These are phyloP conservation scores for Vickermania ingenoplastis DNA, from an alignment of 208 protist species.

Conservation along the genomic window DNA sequence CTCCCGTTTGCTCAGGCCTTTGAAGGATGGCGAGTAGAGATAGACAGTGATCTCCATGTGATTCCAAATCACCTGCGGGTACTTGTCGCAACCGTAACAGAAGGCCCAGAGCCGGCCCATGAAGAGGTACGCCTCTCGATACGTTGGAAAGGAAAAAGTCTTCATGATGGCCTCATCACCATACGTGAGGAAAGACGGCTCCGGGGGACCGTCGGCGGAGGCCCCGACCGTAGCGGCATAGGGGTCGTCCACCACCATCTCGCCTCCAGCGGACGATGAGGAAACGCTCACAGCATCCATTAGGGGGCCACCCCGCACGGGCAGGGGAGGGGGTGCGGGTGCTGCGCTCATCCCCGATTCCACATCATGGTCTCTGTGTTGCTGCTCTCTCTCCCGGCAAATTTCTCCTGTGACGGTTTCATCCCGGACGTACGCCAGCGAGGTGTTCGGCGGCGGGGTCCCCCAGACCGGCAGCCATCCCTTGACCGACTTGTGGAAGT, in stretches of 20 bases:
- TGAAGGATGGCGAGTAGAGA: constrained; percentile 74
- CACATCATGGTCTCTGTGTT: neutral
- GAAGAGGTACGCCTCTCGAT: constrained; percentile 65
- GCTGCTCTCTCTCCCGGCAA: neutral
- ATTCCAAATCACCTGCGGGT: constrained; percentile 61
- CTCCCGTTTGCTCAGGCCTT: constrained; percentile 72
- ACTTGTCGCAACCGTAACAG: constrained; percentile 78
- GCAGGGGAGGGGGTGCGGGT: neutral
- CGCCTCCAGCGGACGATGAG: neutral
- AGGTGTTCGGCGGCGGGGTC: neutral
- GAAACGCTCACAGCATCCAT: neutral
- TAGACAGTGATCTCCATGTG: constrained; percentile 51
- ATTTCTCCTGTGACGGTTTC: neutral
- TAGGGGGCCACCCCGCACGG: neutral
- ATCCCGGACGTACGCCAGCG: neutral
- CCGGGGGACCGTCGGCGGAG: constrained; percentile 6
- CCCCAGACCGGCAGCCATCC: constrained; percentile 56
- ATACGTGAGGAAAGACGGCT: constrained; percentile 11
- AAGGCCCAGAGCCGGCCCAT: constrained; percentile 80
- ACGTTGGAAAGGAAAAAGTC: constrained; percentile 50
- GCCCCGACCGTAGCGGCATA: neutral
- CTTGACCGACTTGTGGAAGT: constrained; percentile 73
- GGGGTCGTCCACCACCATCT: neutral
- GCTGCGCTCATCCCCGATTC: neutral
- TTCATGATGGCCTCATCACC: constrained; percentile 68